Base-by-base conservation (phyloP, 2,329 filamentous ascomycete genomes). In the Parascedosporium putredinis region DNA sequence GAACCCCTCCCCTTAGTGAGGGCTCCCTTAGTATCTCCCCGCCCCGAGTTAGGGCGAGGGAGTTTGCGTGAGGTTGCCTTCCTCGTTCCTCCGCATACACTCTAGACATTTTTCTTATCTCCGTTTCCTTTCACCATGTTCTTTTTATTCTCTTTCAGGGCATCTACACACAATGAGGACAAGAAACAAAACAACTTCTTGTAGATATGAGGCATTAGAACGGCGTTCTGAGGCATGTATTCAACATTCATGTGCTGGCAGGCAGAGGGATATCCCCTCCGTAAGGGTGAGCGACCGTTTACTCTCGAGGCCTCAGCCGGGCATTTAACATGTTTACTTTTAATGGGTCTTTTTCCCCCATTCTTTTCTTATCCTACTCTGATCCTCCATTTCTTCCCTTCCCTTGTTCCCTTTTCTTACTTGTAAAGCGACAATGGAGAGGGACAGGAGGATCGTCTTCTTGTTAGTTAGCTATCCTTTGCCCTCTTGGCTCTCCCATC, bases 181-280 rank as follows among this genome's bases (percentile, higher is more conserved):
- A n/a, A n/a, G n/a, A n/a, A n/a, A n/a, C n/a, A n/a, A n/a, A n/a
- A n/a, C n/a, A 22, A 12, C 5, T 48, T 36, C 20, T n/a, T 12
- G 31, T 38, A 22, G 33, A 25, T n/a, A 29, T 24, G 22, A 42
- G 23, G 34, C 47, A 43, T 49, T 42, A 43, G 34, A 49, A 42
- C 36, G 47, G 47, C 47, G 47, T 49, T 42, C 24, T 33, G 43
- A 50, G 42, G 48, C 48, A 50, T 50, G 48, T 50, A 50, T 50
- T 50, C 48, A 50, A 50, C 48, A 50, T 50, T 34, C 48, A 50
- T 45, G 48, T 50, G 42, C 48, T 45, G 48, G 48, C 36, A 23
- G 36, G 36, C 36, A 40, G 22, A 40, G 18, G 34, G 36, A 40
- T 22, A 22, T 40, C 46, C 46, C 34, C 14, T 18, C 20, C 45